phyloP scores from a whole-genome alignment of 768 basidiomycete species.

The Boletellus ananiceps region DNA sequence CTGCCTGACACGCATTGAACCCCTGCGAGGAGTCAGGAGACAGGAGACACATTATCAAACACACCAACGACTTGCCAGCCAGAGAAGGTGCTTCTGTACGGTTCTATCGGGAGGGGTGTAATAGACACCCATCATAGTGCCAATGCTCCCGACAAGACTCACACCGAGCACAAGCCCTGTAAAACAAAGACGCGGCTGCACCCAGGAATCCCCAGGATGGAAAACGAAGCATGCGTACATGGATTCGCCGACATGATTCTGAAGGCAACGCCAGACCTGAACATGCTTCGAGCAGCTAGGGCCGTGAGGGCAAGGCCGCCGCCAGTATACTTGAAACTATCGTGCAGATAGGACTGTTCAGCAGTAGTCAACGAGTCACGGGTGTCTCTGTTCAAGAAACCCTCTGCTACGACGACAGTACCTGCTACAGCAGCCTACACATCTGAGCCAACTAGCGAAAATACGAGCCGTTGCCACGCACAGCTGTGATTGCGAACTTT shows the following conservation, averaged over 20 bases:
- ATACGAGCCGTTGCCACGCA: slow-evolving; percentile 25
- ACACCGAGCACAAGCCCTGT: slow-evolving; percentile 78
- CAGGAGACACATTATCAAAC: neutral
- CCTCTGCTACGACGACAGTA: slow-evolving; percentile 57
- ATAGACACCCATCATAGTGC: slow-evolving; percentile 79
- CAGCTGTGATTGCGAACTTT: slow-evolving; percentile 50
- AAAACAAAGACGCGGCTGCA: neutral
- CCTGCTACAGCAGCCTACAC: slow-evolving; percentile 67
- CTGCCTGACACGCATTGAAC: slow-evolving; percentile 84
- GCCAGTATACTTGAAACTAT: slow-evolving; percentile 80
- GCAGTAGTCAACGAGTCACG: slow-evolving; percentile 56
- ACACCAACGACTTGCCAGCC: slow-evolving; percentile 51
- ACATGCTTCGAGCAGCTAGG: slow-evolving; percentile 72
- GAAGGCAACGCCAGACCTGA: slow-evolving; percentile 61
- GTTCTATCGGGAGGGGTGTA: slow-evolving; percentile 76
- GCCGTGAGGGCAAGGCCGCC: slow-evolving; percentile 76
- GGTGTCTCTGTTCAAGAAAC: slow-evolving; percentile 73
- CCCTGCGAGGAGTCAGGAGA: slow-evolving; percentile 40
- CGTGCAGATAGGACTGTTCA: slow-evolving; percentile 69
- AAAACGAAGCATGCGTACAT: slow-evolving; percentile 41
- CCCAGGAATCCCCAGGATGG: neutral
- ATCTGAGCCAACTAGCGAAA: neutral
- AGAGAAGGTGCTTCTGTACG: slow-evolving; percentile 73
- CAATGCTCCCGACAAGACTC: slow-evolving; percentile 74
- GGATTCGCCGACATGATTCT: slow-evolving; percentile 82